phyloP scores from a whole-genome alignment of 768 basidiomycete species.

The Tylopilus vinaceipallidus region DNA sequence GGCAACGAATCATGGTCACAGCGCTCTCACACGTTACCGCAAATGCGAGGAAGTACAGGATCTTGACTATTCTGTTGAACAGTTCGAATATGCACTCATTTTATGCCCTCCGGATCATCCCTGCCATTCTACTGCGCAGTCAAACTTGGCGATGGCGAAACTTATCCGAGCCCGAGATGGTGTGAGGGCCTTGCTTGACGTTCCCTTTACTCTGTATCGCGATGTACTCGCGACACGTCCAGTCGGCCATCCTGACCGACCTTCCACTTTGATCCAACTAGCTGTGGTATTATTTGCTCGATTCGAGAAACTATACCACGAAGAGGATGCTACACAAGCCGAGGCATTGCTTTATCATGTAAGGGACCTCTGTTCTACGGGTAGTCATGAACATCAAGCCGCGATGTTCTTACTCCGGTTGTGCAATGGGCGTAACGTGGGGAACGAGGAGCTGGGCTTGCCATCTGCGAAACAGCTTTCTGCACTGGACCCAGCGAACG shows the following conservation, averaged over 20 bases:
- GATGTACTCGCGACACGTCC: neutral
- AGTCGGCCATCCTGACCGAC: neutral
- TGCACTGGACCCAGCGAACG: too few species aligned
- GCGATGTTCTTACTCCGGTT: too few species aligned
- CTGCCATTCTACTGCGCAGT: neutral
- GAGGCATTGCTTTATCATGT: too few species aligned
- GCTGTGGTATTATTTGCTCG: neutral
- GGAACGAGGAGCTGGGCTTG: too few species aligned
- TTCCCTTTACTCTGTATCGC: neutral
- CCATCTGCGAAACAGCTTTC: too few species aligned
- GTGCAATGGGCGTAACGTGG: too few species aligned
- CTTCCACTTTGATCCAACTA: slow-evolving; percentile 1
- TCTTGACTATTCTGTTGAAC: neutral
- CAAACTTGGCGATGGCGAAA: neutral
- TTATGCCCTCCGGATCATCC: neutral
- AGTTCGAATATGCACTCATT: neutral
- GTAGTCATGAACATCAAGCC: too few species aligned
- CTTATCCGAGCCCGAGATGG: neutral
- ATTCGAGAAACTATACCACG: too few species aligned
- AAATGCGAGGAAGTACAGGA: neutral
- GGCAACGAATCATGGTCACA: neutral
- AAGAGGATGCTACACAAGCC: too few species aligned
- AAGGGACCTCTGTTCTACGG: too few species aligned
- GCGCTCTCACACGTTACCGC: neutral
- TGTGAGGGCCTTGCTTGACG: neutral